Evolutionary conservation across 306 rosid species (phyloP).

Genomic region (Acacia acuminata): DNA sequence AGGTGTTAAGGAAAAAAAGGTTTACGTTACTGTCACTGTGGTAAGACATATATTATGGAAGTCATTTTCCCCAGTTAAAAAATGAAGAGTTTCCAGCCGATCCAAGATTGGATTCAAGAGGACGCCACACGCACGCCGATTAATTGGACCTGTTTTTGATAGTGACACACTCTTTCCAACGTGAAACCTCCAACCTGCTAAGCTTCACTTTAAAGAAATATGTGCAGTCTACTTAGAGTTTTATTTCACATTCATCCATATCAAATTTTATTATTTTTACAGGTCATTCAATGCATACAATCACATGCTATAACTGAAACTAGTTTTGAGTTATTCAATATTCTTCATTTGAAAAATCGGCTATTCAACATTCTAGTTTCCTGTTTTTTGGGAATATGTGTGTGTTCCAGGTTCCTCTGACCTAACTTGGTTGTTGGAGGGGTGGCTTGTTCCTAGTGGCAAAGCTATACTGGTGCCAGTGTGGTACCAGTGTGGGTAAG

Average conservation of each 20-base stretch:
- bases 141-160: background rate
- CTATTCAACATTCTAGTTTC: background rate
- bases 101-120: background rate
- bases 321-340: background rate
- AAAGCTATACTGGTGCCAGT: too few relatives aligned
- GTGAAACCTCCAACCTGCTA: background rate
- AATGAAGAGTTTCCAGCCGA: background rate
- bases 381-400: background rate
- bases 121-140: background rate
- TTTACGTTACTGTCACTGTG: background rate
- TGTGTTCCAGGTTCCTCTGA: background rate
- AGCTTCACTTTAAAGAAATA: background rate
- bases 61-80: background rate
- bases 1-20: background rate
- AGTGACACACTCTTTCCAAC: background rate
- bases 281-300: background rate
- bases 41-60: background rate
- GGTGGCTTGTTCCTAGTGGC: too few relatives aligned
- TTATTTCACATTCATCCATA: background rate
- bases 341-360: too few relatives aligned
- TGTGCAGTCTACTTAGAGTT: background rate
- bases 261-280: too few relatives aligned
- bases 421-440: background rate
- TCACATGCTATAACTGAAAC: background rate
- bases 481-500: too few relatives aligned